Evolutionary conservation across 139 green algal genomes (phyloP).

Genomic region (Spirogloea muscicola): DNA sequence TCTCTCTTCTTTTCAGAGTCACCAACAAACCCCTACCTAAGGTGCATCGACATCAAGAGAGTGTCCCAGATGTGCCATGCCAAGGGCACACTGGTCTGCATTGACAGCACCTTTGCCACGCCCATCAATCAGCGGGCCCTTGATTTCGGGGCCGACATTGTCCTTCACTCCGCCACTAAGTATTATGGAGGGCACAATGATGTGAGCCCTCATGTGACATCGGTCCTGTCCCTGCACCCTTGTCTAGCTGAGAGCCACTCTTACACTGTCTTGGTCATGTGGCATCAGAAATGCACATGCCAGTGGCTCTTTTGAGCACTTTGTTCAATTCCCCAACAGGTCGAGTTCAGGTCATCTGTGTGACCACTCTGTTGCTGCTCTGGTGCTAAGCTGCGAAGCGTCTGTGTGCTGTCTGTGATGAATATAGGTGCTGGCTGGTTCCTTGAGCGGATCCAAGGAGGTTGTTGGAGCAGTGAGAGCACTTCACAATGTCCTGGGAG

Average conservation of each 20-base stretch:
- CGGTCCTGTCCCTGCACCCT: too few relatives aligned
- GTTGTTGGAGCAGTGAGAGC: slow-evolving; percentile 67
- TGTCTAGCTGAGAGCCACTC: too few relatives aligned
- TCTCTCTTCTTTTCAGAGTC: slow-evolving; percentile 97
- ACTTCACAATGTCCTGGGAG: slow-evolving; percentile 97
- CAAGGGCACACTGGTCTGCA: slow-evolving; percentile 74
- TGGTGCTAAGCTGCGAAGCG: too few relatives aligned
- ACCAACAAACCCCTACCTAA: slow-evolving; percentile 98
- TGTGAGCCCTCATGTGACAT: too few relatives aligned
- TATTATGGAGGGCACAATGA: slow-evolving; percentile 99
- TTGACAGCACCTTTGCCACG: slow-evolving; percentile 96
- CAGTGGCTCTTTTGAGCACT: too few relatives aligned
- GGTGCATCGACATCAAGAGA: slow-evolving; percentile 89
- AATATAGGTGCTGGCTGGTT: slow-evolving; percentile 80
- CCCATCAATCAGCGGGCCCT: slow-evolving; percentile 84
- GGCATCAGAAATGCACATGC: too few relatives aligned
- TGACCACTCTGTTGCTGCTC: too few relatives aligned
- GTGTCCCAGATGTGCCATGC: slow-evolving; percentile 77
- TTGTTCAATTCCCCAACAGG: too few relatives aligned
- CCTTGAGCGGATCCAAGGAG: slow-evolving; percentile 73
- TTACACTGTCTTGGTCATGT: too few relatives aligned
- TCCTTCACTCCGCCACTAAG: slow-evolving; percentile 97
- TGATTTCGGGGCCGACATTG: slow-evolving; percentile 88
- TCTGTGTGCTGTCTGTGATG: too few relatives aligned
- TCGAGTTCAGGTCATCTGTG: too few relatives aligned